Evolutionary conservation across 208 protist species (phyloP).

Genomic region (Angomonas ambiguus): DNA sequence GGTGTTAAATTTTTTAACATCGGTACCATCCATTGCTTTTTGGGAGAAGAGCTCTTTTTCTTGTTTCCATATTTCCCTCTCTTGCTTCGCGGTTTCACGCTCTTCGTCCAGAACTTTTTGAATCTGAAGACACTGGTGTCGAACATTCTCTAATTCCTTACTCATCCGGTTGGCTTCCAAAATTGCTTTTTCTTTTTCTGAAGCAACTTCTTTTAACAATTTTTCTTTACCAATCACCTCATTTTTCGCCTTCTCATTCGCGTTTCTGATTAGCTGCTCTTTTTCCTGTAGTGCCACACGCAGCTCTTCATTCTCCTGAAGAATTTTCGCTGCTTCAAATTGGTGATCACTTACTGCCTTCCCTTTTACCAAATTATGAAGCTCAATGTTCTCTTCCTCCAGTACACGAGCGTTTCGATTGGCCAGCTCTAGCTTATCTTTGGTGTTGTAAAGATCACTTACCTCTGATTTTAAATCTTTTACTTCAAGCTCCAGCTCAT

Average conservation of each 20-base stretch:
- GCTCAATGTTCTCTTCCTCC: slow-evolving; percentile 74
- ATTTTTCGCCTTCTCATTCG: neutral
- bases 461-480: slow-evolving; percentile 47
- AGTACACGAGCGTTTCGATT: slow-evolving; percentile 72
- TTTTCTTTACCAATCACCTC: neutral
- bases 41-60: slow-evolving; percentile 50
- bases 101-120: slow-evolving; percentile 31
- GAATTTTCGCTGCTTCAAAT: slow-evolving; percentile 45
- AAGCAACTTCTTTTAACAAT: neutral
- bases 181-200: slow-evolving; percentile 2
- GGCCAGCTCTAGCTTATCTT: slow-evolving; percentile 61
- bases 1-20: slow-evolving; percentile 19
- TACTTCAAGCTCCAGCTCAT: slow-evolving; percentile 63
- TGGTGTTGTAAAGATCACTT: slow-evolving; percentile 41
- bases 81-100: slow-evolving; percentile 27
- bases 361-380: slow-evolving; percentile 34
- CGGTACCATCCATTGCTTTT: slow-evolving; percentile 48
- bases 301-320: slow-evolving; percentile 52
- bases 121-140: slow-evolving; percentile 33
- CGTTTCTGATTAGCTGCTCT: slow-evolving; percentile 3
- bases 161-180: slow-evolving; percentile 24
- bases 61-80: slow-evolving; percentile 44
- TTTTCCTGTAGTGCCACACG: slow-evolving; percentile 19
- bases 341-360: slow-evolving; percentile 15
- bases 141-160: slow-evolving; percentile 34